Evolutionary conservation across 129 eudicot species (phyloP).

Genomic region (Tanacetum coccineum): DNA sequence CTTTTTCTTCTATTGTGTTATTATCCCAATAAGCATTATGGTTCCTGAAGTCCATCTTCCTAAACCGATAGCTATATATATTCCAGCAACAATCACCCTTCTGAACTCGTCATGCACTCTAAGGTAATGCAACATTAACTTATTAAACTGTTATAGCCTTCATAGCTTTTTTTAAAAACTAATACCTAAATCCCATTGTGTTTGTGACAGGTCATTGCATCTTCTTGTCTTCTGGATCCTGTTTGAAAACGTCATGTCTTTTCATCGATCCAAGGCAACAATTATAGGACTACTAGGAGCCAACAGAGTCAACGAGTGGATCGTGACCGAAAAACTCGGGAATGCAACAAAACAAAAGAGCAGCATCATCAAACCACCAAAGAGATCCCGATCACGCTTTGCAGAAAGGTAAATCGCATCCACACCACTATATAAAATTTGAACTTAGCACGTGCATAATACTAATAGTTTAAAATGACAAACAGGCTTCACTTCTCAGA

Average conservation of each 20-base stretch:
- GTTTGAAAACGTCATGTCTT: conserved; percentile 91
- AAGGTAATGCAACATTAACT: conserved; percentile 36
- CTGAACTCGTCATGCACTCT: conserved; percentile 63
- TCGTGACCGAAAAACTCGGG: conserved; percentile 82
- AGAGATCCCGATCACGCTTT: conserved; percentile 39
- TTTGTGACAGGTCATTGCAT: conserved; percentile 55
- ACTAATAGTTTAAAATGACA: conserved; percentile 13
- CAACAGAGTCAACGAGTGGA: conserved; percentile 81
- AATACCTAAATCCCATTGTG: conserved; percentile 14
- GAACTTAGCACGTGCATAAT: conserved; percentile 4
- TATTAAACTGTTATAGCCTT: no score
- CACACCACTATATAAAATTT: not conserved
- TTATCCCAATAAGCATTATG: conserved; percentile 65
- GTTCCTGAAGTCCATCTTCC: conserved; percentile 82
- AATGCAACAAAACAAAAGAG: conserved; percentile 44
- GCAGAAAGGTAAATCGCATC: conserved; percentile 41
- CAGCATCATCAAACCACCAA: conserved; percentile 31
- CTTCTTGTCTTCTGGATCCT: conserved; percentile 85
- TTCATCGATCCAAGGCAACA: conserved; percentile 86
- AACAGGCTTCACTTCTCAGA: conserved; percentile 64
- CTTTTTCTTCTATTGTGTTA: conserved; percentile 74
- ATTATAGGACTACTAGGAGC: conserved; percentile 81
- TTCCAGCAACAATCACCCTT: conserved; percentile 73
- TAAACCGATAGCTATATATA: conserved; percentile 53
- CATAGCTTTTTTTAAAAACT: not conserved